These are phyloP conservation scores for Erigeron canadensis DNA, from an alignment of 129 eudicot species.

Conservation along the genomic window DNA sequence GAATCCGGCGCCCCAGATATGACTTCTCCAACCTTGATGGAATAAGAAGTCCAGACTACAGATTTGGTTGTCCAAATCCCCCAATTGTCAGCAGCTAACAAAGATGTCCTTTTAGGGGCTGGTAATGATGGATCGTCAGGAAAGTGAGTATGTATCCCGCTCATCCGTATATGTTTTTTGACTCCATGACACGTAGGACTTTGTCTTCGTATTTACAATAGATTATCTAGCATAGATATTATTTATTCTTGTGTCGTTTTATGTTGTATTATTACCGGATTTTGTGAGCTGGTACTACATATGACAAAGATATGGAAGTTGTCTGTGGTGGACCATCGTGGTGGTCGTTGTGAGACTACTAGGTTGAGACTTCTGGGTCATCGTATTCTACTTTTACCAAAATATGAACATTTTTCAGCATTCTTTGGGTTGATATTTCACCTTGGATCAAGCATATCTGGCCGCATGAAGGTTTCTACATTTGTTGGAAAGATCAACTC, in stretches of 20 bases:
- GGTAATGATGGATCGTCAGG: not conserved
- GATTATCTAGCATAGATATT: constrained; percentile 23
- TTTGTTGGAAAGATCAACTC: not conserved
- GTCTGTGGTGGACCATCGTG: not conserved
- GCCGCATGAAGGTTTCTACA: not conserved
- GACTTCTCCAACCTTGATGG: not conserved
- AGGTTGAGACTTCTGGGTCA: not conserved
- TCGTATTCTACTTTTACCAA: constrained; percentile 18
- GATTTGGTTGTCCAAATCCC: not conserved
- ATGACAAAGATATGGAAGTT: not conserved
- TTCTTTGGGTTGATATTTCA: not conserved
- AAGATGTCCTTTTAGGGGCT: constrained; percentile 2
- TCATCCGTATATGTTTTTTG: not conserved
- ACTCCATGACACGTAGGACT: constrained; percentile 10
- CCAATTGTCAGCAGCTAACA: constrained; percentile 3
- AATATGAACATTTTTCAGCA: not conserved
- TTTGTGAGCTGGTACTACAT: constrained; percentile 25
- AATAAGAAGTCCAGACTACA: not conserved
- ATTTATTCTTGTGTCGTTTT: constrained; percentile 3
- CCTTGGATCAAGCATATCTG: not conserved
- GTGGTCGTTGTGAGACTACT: not conserved
- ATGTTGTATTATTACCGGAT: constrained; percentile 12
- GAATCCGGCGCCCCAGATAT: not conserved
- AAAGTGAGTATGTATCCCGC: not conserved
- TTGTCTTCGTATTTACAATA: constrained; percentile 13